Conservation (phyloP, 805 yeast species). For the Yarrowia porcina region DNA sequence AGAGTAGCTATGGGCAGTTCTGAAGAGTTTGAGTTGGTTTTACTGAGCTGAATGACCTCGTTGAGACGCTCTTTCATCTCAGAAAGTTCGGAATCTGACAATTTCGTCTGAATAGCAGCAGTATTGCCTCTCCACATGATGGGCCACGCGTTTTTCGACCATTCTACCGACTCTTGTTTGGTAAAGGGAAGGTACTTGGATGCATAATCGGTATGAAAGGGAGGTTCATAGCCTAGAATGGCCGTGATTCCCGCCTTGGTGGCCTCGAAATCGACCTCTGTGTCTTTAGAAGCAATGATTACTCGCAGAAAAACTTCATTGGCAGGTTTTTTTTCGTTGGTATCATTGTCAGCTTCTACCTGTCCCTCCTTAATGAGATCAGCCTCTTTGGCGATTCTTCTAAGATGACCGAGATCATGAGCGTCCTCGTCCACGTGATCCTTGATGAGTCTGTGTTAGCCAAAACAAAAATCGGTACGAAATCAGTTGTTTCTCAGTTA, state of each 20-base stretch:
- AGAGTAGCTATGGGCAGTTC: conserved; percentile 54
- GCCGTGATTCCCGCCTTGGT: neutral
- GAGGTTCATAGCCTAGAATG: neutral
- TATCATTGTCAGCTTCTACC: neutral
- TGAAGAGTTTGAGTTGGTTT: conserved; percentile 28
- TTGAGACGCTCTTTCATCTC: conserved; percentile 41
- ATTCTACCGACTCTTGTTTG: conserved; percentile 58
- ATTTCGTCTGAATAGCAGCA: conserved; percentile 44
- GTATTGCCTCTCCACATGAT: conserved; percentile 93
- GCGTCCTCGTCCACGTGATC: conserved; percentile 37
- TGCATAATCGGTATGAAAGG: conserved; percentile 37
- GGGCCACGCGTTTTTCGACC: conserved; percentile 78
- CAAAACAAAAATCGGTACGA: no score
- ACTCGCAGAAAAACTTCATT: conserved; percentile 2
- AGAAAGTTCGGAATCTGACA: conserved; percentile 46
- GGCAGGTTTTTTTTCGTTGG: neutral
- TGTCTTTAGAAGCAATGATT: conserved; percentile 3
- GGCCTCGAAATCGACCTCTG: conserved; percentile 12
- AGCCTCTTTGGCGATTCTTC: conserved; percentile 37
- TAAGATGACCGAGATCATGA: conserved; percentile 37
- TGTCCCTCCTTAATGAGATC: neutral
- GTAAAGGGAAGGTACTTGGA: conserved; percentile 68
- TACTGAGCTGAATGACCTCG: conserved; percentile 34
- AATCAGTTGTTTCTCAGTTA: neutral
- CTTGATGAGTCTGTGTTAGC: conserved; percentile 32